These are phyloP conservation scores for Microglena sp. DNA, from an alignment of 139 green algal genomes.

Conservation along the genomic window DNA sequence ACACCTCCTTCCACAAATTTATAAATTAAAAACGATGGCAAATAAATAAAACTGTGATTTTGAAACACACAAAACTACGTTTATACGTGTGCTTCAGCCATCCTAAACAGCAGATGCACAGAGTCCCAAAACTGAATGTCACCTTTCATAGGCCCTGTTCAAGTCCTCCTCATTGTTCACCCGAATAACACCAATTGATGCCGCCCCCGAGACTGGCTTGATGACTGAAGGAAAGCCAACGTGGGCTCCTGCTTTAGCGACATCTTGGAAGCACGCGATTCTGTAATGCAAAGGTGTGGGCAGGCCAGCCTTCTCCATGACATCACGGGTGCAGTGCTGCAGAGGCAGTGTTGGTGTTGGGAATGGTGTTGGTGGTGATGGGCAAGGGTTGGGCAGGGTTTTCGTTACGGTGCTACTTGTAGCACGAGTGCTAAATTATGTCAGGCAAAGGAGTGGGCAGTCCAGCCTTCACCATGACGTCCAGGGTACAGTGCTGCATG, in stretches of 20 bases:
- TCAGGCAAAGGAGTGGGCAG: background rate
- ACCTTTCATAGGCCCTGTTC: conserved; percentile 32
- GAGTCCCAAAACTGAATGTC: conserved; percentile 1
- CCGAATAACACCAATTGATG: conserved; percentile 77
- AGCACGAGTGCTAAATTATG: too few relatives aligned
- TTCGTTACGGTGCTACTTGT: too few relatives aligned
- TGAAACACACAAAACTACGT: background rate
- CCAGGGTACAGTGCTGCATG: background rate
- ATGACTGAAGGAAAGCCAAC: conserved; percentile 80
- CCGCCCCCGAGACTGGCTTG: conserved; percentile 81
- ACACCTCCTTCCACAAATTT: too few relatives aligned
- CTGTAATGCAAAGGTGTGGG: conserved; percentile 58
- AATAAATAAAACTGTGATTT: too few relatives aligned
- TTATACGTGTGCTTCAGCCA: too few relatives aligned
- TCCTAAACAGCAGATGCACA: too few relatives aligned
- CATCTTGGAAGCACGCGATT: conserved; percentile 34
- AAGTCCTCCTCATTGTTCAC: conserved; percentile 59
- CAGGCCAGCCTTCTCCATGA: conserved; percentile 57
- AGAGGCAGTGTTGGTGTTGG: background rate
- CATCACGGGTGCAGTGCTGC: conserved; percentile 44
- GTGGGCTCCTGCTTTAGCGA: conserved; percentile 43
- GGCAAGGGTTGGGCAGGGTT: too few relatives aligned
- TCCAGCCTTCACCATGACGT: background rate
- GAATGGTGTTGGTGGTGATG: background rate
- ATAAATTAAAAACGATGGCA: too few relatives aligned